phyloP scores from a whole-genome alignment of 1,284 basidiomycete genomes.

The Tylopilus sp. region DNA sequence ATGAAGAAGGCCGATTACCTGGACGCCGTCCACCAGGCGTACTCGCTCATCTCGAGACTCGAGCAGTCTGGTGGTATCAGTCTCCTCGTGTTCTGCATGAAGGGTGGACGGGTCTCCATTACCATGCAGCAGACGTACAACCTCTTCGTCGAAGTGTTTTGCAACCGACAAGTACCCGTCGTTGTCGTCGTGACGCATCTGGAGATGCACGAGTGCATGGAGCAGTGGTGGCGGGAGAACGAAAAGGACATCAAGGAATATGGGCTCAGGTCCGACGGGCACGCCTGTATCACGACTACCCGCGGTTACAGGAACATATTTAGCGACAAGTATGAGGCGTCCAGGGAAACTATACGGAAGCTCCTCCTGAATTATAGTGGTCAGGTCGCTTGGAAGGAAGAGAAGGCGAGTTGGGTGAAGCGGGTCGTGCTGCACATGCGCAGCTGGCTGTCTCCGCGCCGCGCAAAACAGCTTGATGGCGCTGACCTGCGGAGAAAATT shows the following conservation, averaged over 20 bases:
- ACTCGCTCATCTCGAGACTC: slow-evolving; percentile 36
- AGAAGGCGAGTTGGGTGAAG: slow-evolving; percentile 28
- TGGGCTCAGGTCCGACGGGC: slow-evolving; percentile 21
- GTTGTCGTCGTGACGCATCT: slow-evolving; percentile 39
- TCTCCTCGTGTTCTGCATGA: slow-evolving; percentile 42
- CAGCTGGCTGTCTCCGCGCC: slow-evolving; percentile 19
- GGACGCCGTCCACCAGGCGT: slow-evolving; percentile 33
- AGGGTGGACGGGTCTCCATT: slow-evolving; percentile 36
- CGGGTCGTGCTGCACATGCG: slow-evolving; percentile 31
- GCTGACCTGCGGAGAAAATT: slow-evolving; percentile 22
- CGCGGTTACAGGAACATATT: slow-evolving; percentile 21
- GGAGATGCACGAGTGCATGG: slow-evolving; percentile 35
- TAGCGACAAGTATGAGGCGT: slow-evolving; percentile 25
- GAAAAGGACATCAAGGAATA: slow-evolving; percentile 25
- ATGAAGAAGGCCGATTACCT: slow-evolving; percentile 25
- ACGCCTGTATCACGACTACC: slow-evolving; percentile 33
- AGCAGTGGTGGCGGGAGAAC: slow-evolving; percentile 34
- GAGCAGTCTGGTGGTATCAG: slow-evolving; percentile 33
- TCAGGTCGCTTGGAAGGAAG: slow-evolving; percentile 25
- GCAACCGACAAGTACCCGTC: slow-evolving; percentile 35
- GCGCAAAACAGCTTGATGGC: slow-evolving; percentile 6
- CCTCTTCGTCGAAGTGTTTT: slow-evolving; percentile 32
- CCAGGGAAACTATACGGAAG: slow-evolving; percentile 17
- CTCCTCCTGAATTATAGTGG: slow-evolving; percentile 23
- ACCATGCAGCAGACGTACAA: slow-evolving; percentile 34